Percentiles rank a stretch among this genome's conserved stretches.
Conservation (phyloP, 208 protist species). For the Phytomonas sp. region DNA sequence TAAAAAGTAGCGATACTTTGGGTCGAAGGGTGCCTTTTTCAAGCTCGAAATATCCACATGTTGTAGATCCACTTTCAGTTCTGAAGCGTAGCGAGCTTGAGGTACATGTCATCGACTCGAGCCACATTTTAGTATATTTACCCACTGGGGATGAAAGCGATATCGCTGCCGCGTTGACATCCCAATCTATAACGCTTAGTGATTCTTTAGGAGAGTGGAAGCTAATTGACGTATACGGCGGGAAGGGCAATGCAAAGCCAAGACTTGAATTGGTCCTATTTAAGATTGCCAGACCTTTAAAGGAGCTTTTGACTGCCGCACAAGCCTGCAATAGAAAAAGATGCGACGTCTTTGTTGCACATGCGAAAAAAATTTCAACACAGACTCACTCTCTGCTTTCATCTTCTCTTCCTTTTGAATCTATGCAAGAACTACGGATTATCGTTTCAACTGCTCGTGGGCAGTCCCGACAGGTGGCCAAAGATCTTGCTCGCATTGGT, state of each 20-base stretch:
- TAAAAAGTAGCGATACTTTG: background rate
- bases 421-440: background rate
- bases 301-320: background rate
- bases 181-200: background rate
- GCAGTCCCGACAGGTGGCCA: background rate
- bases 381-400: background rate
- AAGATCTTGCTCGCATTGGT: background rate
- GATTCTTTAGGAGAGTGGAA: slow-evolving; percentile 3
- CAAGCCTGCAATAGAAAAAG: background rate
- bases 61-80: background rate
- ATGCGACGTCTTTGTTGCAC: background rate
- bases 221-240: slow-evolving; percentile 4
- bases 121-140: slow-evolving; percentile 44
- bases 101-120: slow-evolving; percentile 37
- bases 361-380: background rate
- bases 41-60: background rate
- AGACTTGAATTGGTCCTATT: background rate
- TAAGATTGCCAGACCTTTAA: background rate
- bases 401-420: background rate
- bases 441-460: slow-evolving; percentile 1
- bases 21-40: background rate
- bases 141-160: slow-evolving; percentile 11
- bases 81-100: slow-evolving; percentile 13
- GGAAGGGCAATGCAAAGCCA: background rate
- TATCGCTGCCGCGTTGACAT: background rate